Percentiles rank a stretch among this genome's conserved stretches.
phyloP scores from a whole-genome alignment of 352 stramenopile species.

The Pythium insidiosum region DNA sequence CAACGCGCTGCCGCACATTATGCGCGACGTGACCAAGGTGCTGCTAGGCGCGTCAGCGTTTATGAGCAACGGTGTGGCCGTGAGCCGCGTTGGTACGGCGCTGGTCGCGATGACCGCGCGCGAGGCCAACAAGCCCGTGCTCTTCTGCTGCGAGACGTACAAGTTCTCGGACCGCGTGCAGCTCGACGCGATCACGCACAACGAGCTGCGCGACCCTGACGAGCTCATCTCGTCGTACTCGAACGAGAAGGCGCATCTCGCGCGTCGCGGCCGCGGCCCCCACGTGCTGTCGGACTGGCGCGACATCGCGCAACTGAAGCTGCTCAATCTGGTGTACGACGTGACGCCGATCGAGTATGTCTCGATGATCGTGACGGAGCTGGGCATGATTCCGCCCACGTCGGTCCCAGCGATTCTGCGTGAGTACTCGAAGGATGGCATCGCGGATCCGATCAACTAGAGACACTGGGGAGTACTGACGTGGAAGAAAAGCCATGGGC shows the following conservation, averaged over 20 bases:
- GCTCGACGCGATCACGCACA: slow-evolving; percentile 96
- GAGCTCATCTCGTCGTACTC: slow-evolving; percentile 65
- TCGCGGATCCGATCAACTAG: slow-evolving; percentile 33
- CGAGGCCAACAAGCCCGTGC: slow-evolving; percentile 90
- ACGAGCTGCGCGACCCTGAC: slow-evolving; percentile 95
- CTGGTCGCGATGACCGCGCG: slow-evolving; percentile 90
- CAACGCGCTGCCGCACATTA: slow-evolving; percentile 93
- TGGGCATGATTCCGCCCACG: slow-evolving; percentile 96
- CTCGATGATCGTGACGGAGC: slow-evolving; percentile 95
- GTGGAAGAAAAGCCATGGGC: too few relatives aligned
- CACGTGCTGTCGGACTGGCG: slow-evolving; percentile 83
- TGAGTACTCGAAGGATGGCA: slow-evolving; percentile 81
- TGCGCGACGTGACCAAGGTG: slow-evolving; percentile 95
- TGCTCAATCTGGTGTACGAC: slow-evolving; percentile 92
- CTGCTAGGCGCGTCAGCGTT: slow-evolving; percentile 92
- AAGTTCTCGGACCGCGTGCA: slow-evolving; percentile 96
- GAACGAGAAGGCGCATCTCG: slow-evolving; percentile 39
- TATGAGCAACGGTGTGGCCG: slow-evolving; percentile 93
- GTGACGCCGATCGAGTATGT: slow-evolving; percentile 96
- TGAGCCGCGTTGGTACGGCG: slow-evolving; percentile 88
- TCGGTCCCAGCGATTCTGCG: slow-evolving; percentile 95
- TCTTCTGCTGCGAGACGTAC: slow-evolving; percentile 99
- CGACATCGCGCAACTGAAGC: slow-evolving; percentile 59
- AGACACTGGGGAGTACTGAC: too few relatives aligned
- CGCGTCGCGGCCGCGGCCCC: slow-evolving; percentile 12